Conservation (phyloP, 2,329 filamentous ascomycete species). For the Cercospora beticola region DNA sequence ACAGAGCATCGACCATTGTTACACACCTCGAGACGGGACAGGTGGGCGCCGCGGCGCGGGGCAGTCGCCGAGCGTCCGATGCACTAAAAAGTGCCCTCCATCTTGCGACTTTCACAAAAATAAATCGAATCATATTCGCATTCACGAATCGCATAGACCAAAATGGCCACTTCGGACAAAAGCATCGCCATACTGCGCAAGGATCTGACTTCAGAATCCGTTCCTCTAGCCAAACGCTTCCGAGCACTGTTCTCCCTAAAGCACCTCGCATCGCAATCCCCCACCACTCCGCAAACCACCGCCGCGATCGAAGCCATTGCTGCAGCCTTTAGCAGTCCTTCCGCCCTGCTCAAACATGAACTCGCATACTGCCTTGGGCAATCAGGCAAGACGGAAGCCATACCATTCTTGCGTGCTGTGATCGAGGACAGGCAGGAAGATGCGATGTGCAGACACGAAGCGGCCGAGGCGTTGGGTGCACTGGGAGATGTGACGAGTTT, state of each 20-base stretch:
- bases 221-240: conserved; percentile 84
- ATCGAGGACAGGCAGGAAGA: conserved; percentile 80
- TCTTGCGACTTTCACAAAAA: background rate
- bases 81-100: conserved; percentile 2
- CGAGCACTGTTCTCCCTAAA: conserved; percentile 97
- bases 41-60: background rate
- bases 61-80: background rate
- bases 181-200: conserved; percentile 67
- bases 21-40: background rate
- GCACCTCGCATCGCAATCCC: conserved; percentile 73
- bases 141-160: background rate
- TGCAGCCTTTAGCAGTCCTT: conserved; percentile 78
- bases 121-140: background rate
- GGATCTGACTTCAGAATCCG: conserved; percentile 75
- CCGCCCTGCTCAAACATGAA: conserved; percentile 91
- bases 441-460: conserved; percentile 93
- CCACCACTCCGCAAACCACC: conserved; percentile 57
- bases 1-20: background rate
- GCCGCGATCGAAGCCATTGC: conserved; percentile 79
- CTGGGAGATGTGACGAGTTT: conserved; percentile 74
- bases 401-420: conserved; percentile 70
- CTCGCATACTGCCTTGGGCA: conserved; percentile 96
- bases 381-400: conserved; percentile 72
- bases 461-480: conserved; percentile 89
- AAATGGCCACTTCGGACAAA: conserved; percentile 26